Conservation (phyloP, 1,139 yeast species). For the Candida sanyaensis region DNA sequence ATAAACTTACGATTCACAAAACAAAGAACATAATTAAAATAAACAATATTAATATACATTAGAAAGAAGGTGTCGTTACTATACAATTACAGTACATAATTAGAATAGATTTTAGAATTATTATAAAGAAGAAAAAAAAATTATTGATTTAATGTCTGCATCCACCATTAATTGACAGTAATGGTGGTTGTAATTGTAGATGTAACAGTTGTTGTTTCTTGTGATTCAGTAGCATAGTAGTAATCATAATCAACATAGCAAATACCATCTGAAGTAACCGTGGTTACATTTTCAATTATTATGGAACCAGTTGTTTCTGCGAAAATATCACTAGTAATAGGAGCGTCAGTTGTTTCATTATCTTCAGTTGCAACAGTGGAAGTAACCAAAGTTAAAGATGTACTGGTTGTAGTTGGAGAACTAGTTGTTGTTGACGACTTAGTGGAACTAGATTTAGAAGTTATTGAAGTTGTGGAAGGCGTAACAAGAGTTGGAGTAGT, state of each 20-base stretch:
- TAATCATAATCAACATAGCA: constrained; percentile 48
- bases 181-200: constrained; percentile 42
- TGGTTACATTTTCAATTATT: constrained; percentile 39
- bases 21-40: not conserved
- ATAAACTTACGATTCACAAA: not conserved
- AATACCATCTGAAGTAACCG: constrained; percentile 35
- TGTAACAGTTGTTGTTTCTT: constrained; percentile 39
- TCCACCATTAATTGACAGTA: constrained; percentile 18
- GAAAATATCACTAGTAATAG: constrained; percentile 33
- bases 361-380: constrained; percentile 5
- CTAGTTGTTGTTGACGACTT: no score
- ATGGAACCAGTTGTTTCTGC: constrained; percentile 39
- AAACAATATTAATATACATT: not conserved
- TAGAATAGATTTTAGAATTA: not conserved
- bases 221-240: constrained; percentile 34
- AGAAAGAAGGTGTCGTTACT: not conserved
- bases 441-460: no score
- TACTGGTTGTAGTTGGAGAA: no score
- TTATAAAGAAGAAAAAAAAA: no score
- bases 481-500: not conserved
- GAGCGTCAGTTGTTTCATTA: constrained; percentile 16
- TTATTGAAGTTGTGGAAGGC: no score
- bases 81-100: not conserved
- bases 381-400: constrained; percentile 11
- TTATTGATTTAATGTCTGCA: no score